phyloP scores from a whole-genome alignment of 805 yeast species.

The Nakazawaea peltata region DNA sequence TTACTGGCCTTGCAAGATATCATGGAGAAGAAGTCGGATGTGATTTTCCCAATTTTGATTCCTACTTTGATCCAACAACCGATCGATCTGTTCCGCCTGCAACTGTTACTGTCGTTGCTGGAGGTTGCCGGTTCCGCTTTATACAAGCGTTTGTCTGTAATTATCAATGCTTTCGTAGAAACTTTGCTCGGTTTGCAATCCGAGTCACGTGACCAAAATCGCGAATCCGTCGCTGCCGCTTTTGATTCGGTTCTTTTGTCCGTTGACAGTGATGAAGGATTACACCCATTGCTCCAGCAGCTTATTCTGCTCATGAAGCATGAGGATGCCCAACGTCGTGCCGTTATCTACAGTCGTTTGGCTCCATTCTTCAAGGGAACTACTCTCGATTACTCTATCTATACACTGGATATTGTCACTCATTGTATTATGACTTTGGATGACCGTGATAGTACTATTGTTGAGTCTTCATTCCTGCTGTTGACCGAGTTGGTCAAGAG shows the following conservation, averaged over 20 bases:
- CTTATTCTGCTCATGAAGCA: slow-evolving; percentile 67
- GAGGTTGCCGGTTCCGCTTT: slow-evolving; percentile 84
- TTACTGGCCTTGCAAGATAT: slow-evolving; percentile 84
- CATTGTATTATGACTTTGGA: slow-evolving; percentile 67
- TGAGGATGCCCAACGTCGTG: slow-evolving; percentile 60
- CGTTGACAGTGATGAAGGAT: slow-evolving; percentile 68
- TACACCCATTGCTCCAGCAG: slow-evolving; percentile 80
- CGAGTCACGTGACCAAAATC: slow-evolving; percentile 25
- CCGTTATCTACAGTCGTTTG: slow-evolving; percentile 56
- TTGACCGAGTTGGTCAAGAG: slow-evolving; percentile 58
- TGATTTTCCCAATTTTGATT: slow-evolving; percentile 86
- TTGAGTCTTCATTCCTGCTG: slow-evolving; percentile 56
- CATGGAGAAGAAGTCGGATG: slow-evolving; percentile 83
- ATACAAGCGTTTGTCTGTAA: slow-evolving; percentile 61
- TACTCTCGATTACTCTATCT: slow-evolving; percentile 59
- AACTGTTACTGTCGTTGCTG: slow-evolving; percentile 78
- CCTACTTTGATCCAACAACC: slow-evolving; percentile 82
- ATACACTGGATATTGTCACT: slow-evolving; percentile 67
- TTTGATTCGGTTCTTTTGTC: slow-evolving; percentile 67
- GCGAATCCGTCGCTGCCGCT: slow-evolving; percentile 38
- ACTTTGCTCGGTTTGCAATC: no score
- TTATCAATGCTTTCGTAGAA: slow-evolving; percentile 67
- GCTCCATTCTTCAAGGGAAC: slow-evolving; percentile 66
- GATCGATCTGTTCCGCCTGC: slow-evolving; percentile 76
- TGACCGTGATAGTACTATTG: slow-evolving; percentile 56